Evolutionary conservation across 2,329 filamentous ascomycete species (phyloP), one percentile per base, ranked within the genome.

Genomic region (Leptosphaerulina australis): DNA sequence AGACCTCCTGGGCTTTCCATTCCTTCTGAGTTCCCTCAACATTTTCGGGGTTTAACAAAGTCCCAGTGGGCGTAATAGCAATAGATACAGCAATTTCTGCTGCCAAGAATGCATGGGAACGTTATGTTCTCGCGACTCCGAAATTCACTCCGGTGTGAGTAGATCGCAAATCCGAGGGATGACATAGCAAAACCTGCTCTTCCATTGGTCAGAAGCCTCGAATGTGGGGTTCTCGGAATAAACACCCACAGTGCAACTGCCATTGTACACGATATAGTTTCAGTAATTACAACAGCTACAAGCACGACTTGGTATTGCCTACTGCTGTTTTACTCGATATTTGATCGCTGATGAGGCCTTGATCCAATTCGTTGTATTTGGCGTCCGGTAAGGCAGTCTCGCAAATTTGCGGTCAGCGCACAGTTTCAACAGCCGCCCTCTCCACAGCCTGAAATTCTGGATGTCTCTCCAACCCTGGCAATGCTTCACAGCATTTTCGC

Each of bases 1-100:
- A 34, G 36, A 68, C 68, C 67, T 51, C 43, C 41, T 69, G 12
- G 60, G 68, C 59, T 71, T 72, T 30, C 69, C 69, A 41, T 72
- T 72, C 47, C 69, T 65, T 41, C 69, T 67, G 22, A 72, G 44
- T 29, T 53, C 50, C 38, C 50, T 47, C 5, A 44, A 51, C 69
- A 70, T 70, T 25, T 18, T 44, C 49, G 37, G 30, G 28, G 11
- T 10, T 29, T 29, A 33, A 26, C 44, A 44, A 44, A 48, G 17
- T 14, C 41, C 43, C 37, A 17, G 30, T 43, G 48, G 30, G 31
- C 20, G 33, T 21, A 38, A 37, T 22, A 18, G 17, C 12, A 25
- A 37, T 15, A 31, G 21, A 17, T 36, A 50, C 39, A 8, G 11
- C 14, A 44, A 17, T 5, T 8, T 31, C 31, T 46, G 41, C 26